These are phyloP conservation scores for Bremia lactucae DNA, from an alignment of 352 stramenopile genomes.

Conservation along the genomic window DNA sequence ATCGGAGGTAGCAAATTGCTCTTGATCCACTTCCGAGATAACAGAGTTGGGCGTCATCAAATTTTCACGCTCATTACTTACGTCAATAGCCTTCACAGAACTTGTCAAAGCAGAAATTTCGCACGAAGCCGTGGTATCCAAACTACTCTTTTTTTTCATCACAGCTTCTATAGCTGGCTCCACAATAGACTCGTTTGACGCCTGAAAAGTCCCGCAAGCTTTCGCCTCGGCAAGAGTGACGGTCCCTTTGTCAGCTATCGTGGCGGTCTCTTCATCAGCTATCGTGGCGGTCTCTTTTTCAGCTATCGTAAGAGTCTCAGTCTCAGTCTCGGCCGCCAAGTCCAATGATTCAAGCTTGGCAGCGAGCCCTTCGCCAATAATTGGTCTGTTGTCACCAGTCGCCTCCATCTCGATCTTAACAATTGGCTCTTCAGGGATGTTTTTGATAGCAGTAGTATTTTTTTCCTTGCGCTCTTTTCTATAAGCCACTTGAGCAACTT, in stretches of 20 bases:
- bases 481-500: neutral
- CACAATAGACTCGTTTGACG: neutral
- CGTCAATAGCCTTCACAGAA: no score
- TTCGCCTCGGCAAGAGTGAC: no score
- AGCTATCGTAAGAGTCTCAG: neutral
- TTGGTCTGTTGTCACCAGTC: no score
- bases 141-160: neutral
- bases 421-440: neutral
- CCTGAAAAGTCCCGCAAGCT: no score
- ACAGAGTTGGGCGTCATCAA: no score
- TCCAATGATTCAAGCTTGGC: neutral
- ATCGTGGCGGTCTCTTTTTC: neutral
- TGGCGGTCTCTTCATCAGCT: neutral
- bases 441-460: neutral
- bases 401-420: neutral
- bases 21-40: no score
- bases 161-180: constrained; percentile 1
- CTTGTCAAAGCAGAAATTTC: neutral
- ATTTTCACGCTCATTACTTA: no score
- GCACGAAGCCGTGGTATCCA: neutral
- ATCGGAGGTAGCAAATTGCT: no score
- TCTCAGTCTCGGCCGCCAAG: constrained; percentile 1
- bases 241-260: neutral
- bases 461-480: neutral
- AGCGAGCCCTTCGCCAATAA: neutral